Evolutionary conservation across 1,139 yeast species (phyloP).

Genomic region (Zygosaccharomyces sapae): DNA sequence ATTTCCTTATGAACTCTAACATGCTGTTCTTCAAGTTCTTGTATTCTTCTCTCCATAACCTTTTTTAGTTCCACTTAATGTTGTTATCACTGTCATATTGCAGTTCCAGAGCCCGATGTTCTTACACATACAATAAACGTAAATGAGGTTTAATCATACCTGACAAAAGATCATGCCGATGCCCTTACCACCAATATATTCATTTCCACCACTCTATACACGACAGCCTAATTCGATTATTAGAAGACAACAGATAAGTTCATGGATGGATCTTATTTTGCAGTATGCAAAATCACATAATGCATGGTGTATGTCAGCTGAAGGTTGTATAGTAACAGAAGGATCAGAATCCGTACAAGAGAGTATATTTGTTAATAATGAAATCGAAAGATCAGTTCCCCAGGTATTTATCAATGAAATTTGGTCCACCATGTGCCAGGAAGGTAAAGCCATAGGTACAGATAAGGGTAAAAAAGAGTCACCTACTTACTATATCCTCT

Average conservation of each 20-base stretch:
- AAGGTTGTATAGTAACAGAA: conserved; percentile 41
- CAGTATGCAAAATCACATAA: conserved; percentile 56
- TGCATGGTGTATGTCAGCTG: conserved; percentile 47
- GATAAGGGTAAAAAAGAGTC: conserved; percentile 19
- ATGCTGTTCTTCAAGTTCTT: conserved; percentile 26
- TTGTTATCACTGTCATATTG: neutral
- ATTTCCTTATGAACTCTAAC: conserved; percentile 26
- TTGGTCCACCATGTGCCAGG: conserved; percentile 52
- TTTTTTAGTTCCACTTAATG: neutral
- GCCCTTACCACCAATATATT: conserved; percentile 62
- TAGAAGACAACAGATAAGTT: conserved; percentile 60
- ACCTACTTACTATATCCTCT: conserved; percentile 53
- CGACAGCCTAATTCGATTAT: conserved; percentile 81
- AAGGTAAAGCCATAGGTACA: conserved; percentile 36
- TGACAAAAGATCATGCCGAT: conserved; percentile 2
- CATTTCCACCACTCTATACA: conserved; percentile 91
- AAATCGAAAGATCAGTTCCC: conserved; percentile 43
- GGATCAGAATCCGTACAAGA: conserved; percentile 24
- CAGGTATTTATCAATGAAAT: conserved; percentile 54
- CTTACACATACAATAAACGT: neutral
- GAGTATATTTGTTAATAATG: conserved; percentile 31
- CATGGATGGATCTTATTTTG: conserved; percentile 55
- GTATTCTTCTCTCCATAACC: conserved; percentile 14
- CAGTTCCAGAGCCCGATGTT: neutral
- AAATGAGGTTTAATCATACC: neutral